Base-by-base conservation (phyloP, 2,329 filamentous ascomycete genomes). In the Paraconiothyrium brasiliense region DNA sequence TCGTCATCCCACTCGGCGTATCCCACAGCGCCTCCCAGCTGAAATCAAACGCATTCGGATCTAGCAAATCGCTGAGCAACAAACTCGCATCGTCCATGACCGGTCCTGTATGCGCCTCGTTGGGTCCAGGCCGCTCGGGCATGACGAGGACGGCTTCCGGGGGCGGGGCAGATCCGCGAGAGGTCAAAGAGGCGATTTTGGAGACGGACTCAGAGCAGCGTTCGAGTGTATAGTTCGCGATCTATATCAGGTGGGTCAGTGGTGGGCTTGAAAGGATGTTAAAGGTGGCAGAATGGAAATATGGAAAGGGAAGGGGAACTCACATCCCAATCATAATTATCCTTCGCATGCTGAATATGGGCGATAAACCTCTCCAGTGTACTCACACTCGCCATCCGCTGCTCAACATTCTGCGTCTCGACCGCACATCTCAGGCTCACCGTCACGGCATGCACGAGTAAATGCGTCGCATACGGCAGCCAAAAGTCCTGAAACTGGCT, bases 211-310 rank as follows among this genome's bases (percentile, higher is more conserved):
- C 76, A 4, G 73, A 69, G 54, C 77, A 80, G 22, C 78, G 63
- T 46, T 86, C 83, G 3, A 86, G 72, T 48, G 83, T 85, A 72
- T 85, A 85, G 52, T 84, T 82, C 8, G 84, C 84, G 9, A 86
- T 79, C 59, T 61, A n/a, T 3, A 24, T 5, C 9, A 49, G 7
- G n/a, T 6, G 9, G n/a, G 24, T 52, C 34, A 52, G 8, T 20
- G 3, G 35, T 4, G 16, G 30, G 8, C 14, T 34, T 7, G 27
- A n/a, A 44, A 7, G 2, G 20, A n/a, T 20, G 20, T 4, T 9
- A 34, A 16, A 10, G 35, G 30, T 10, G 22, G 16, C 41, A 41
- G 20, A 32, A 27, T 32, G 32, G n/a, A 43, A 6, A 7, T 9
- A 47, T 20, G 10, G 37, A 20, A 22, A 47, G 16, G 27, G 13